Evolutionary conservation across 164 flowering plant species (phyloP), one percentile per base, ranked within the genome.

Genomic region (Annona squamosa): DNA sequence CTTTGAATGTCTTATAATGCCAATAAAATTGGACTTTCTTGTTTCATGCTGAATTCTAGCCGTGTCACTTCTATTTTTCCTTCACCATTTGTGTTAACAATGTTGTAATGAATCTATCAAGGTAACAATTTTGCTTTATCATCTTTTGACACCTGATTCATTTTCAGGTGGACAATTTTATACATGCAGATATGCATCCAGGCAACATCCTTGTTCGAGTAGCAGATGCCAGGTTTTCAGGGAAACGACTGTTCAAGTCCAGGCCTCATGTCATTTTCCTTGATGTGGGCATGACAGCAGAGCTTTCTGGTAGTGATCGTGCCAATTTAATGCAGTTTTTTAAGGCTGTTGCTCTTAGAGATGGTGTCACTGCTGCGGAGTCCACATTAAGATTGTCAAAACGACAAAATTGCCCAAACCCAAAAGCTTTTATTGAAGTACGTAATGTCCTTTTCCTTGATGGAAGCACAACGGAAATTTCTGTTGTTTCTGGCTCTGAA

Each of bases 181-280:
- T 91, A 76, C 97, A 91, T 84, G 92, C 97, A 19, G 94, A 91
- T 83, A 85, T 91, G 91, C 97, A 91, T 85, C 97, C 94, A 18
- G 94, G 97, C 71, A 89, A 91, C 78, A 89, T 91, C 71, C 91
- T 91, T 77, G 97, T 91, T 4, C 82, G 92, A 64, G 79, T 73
- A 69, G 47, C 78, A 45, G 74, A 72, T 42, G 73, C 79, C 75
- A 91, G 80, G 69, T 45, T 76, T 63, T 72, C 87, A 43, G 72
- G 70, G n/a, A 83, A 83, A 72, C 71, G 72, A 63, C 77, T 86
- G 61, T 83, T 87, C 72, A 87, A 81, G 73, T 79, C 88, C 45
- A 84, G 77, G 81, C 97, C 94, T 72, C 91, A 88, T 79, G 88
- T 89, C 13, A 70, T 89, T 72, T 85, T 91, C 78, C 87, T 91